Percentiles rank a stretch among this genome's conserved stretches.
Conservation (phyloP, 208 protist genomes). For the Leishmania major region DNA sequence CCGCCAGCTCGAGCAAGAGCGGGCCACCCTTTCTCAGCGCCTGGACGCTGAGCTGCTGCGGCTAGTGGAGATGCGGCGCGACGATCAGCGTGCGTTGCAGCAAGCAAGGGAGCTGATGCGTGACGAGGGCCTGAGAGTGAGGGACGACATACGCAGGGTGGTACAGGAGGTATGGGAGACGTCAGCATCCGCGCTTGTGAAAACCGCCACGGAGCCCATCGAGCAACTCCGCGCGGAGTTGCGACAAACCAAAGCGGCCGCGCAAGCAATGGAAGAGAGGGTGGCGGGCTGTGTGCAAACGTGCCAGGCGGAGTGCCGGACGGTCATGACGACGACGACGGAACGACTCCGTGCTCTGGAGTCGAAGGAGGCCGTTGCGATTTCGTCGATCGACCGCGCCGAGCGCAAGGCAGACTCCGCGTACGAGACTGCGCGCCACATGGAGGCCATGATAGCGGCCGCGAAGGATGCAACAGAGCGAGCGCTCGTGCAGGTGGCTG, state of each 20-base stretch:
- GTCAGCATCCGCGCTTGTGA: constrained; percentile 44
- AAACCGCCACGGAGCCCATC: constrained; percentile 46
- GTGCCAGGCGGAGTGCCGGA: constrained; percentile 55
- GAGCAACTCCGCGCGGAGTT: constrained; percentile 43
- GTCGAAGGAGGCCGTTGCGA: constrained; percentile 45
- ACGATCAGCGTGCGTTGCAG: constrained; percentile 61
- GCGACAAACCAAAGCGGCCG: constrained; percentile 29
- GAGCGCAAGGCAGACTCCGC: constrained; percentile 73
- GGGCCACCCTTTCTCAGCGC: constrained; percentile 48
- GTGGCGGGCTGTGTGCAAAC: constrained; percentile 53
- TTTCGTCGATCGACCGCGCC: constrained; percentile 62
- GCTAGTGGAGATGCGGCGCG: constrained; percentile 66
- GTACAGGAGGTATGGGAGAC: constrained; percentile 62
- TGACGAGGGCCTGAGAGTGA: constrained; percentile 34
- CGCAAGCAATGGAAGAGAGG: constrained; percentile 49
- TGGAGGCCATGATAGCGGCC: constrained; percentile 39
- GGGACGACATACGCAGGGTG: constrained; percentile 35
- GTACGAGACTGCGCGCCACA: constrained; percentile 42
- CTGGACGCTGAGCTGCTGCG: constrained; percentile 76
- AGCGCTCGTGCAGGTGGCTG: constrained; percentile 35
- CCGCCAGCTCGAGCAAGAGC: constrained; percentile 67
- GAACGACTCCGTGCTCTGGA: constrained; percentile 79
- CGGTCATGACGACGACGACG: constrained; percentile 44
- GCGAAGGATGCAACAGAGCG: constrained; percentile 47
- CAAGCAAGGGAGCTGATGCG: constrained; percentile 38